These are phyloP conservation scores for Trichoderma hamatum DNA, from an alignment of 2,329 filamentous ascomycete genomes.

Conservation along the genomic window DNA sequence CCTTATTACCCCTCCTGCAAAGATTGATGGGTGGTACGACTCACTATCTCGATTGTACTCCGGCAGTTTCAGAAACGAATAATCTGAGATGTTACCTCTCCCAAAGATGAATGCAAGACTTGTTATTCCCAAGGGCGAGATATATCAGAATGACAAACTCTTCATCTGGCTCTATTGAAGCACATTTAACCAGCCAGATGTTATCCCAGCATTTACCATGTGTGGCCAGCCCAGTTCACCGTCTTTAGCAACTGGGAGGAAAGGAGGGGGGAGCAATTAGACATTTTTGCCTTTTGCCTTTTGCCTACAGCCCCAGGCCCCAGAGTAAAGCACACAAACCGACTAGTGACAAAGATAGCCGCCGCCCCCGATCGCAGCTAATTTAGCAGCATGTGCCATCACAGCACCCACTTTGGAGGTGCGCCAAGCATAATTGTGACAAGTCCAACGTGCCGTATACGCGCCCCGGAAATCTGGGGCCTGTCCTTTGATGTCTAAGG, in stretches of 20 bases:
- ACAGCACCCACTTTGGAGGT: neutral
- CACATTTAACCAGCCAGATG: neutral
- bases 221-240: neutral
- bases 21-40: neutral
- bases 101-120: neutral
- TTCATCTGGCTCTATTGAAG: neutral
- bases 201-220: neutral
- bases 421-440: neutral
- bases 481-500: neutral
- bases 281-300: too few species aligned
- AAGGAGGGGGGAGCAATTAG: neutral
- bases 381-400: neutral
- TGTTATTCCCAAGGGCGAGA: neutral
- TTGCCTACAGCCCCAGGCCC: neutral
- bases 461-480: constrained; percentile 9
- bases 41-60: too few species aligned
- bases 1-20: neutral
- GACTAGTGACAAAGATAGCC: constrained; percentile 22
- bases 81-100: neutral
- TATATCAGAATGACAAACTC: neutral
- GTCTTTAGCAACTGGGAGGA: neutral
- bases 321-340: neutral
- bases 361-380: constrained; percentile 18
- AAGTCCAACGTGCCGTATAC: neutral
- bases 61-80: too few species aligned